Conservation (phyloP, 176 grass and related monocot genomes). For the Phoenix roebelenii region DNA sequence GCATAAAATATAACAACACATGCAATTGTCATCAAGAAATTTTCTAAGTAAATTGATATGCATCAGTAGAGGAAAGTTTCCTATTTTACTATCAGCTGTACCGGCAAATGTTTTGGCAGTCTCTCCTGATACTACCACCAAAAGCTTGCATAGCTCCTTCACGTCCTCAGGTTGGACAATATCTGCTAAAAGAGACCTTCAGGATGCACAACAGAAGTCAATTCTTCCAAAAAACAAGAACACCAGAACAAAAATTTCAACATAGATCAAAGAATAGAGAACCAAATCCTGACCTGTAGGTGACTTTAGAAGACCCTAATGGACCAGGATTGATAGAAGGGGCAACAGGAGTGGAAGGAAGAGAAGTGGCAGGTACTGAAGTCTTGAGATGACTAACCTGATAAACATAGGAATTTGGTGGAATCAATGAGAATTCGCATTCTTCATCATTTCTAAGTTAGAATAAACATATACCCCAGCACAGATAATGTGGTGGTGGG, state of each 20-base stretch:
- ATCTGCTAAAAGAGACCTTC: conserved; percentile 29
- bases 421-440: too few relatives aligned
- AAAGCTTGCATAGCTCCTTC: conserved; percentile 24
- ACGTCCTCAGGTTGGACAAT: conserved; percentile 21
- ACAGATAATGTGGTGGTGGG: too few relatives aligned
- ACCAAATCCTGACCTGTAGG: conserved; percentile 17
- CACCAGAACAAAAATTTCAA: not conserved
- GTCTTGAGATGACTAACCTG: conserved; percentile 5
- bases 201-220: not conserved
- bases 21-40: too few relatives aligned
- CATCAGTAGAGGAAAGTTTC: too few relatives aligned
- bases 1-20: too few relatives aligned
- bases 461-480: too few relatives aligned
- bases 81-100: not conserved
- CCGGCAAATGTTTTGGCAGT: conserved; percentile 16
- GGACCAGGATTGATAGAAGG: conserved; percentile 3
- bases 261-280: not conserved
- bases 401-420: not conserved
- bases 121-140: conserved; percentile 23
- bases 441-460: too few relatives aligned
- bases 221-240: not conserved
- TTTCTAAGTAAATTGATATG: too few relatives aligned
- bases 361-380: conserved; percentile 5
- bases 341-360: conserved; percentile 5
- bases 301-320: conserved; percentile 7